Evolutionary conservation across 2,329 filamentous ascomycete genomes (phyloP), one percentile per base, ranked within the genome.

Genomic region (Emergomyces africanus): DNA sequence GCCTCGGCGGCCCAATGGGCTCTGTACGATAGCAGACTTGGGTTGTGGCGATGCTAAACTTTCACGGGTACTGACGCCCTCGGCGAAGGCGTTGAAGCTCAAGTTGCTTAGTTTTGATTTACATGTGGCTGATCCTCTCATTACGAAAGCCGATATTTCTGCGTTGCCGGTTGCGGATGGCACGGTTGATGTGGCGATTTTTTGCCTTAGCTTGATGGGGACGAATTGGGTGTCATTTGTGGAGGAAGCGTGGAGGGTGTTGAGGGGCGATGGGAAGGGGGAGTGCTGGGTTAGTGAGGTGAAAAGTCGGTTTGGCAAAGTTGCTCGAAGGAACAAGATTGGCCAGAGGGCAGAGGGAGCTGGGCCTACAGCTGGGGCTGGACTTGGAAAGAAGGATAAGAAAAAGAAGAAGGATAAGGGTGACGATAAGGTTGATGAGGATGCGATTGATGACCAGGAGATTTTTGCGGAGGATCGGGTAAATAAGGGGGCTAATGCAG

Each of bases 261-360:
- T 99, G 62, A 87, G 90, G 69, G 91, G 90, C 82, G 92, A 94
- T 69, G 94, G 75, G 37, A 77, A 76, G 63, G 75, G 94, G 65
- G 94, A 99, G 78, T 84, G 96, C 58, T 99, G 94, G 94, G 83
- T 99, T 57, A 89, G 90, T 54, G 94, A 99, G 76, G 96, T 99
- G 75, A 97, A 97, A 77, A 89, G 84, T 64, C 87, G 94, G 37
- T 97, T 99, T 70, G 85, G 84, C 3, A 80, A 84, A 50, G 79
- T 83, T 2, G 73, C 61, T 33, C 79, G 76, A 64, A 74, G 65
- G 62, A 74, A 63, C 67, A 71, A 70, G 67, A 62, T 68, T 65
- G 55, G 71, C 70, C 64, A 78, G 70, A 55, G 39, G 53, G 70
- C 76, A 74, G 63, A 78, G 75, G 61, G 70, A 65, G 41, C 78